A percentile compares a stretch with the other conserved stretches of the same genome.
Conservation (phyloP, 2,329 filamentous ascomycete genomes). For the Alternaria tenuissima region DNA sequence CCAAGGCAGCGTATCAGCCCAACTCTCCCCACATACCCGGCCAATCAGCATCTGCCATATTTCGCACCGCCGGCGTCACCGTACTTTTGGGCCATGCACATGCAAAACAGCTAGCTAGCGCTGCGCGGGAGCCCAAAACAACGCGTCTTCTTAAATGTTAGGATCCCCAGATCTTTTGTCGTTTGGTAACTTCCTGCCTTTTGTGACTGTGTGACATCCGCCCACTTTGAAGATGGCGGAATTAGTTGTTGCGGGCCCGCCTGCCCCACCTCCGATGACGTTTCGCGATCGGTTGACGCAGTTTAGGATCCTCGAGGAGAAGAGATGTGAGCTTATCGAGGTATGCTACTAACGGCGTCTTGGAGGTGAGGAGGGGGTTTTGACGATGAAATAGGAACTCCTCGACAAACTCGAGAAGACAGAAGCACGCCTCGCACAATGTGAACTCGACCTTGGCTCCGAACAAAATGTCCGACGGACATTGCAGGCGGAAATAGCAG, state of each 20-base stretch:
- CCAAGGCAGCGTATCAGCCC: slow-evolving; percentile 42
- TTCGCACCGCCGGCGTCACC: slow-evolving; percentile 39
- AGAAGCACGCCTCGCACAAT: slow-evolving; percentile 47
- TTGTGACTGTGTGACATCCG: slow-evolving; percentile 13
- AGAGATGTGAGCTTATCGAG: slow-evolving; percentile 48
- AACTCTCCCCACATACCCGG: slow-evolving; percentile 30
- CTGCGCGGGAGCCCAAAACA: slow-evolving; percentile 39
- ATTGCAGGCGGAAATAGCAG: slow-evolving; percentile 42
- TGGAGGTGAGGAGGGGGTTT: neutral
- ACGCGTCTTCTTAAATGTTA: slow-evolving; percentile 40
- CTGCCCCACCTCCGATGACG: slow-evolving; percentile 28
- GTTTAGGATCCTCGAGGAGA: slow-evolving; percentile 49
- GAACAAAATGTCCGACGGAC: slow-evolving; percentile 50
- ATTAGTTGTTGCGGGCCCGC: slow-evolving; percentile 20
- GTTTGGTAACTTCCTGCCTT: neutral
- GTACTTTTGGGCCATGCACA: slow-evolving; percentile 41
- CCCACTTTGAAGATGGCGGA: slow-evolving; percentile 21
- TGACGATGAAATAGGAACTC: slow-evolving; percentile 37
- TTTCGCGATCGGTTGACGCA: slow-evolving; percentile 48
- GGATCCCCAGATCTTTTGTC: slow-evolving; percentile 31
- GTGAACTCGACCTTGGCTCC: slow-evolving; percentile 48
- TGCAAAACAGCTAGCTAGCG: slow-evolving; percentile 40
- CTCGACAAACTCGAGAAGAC: slow-evolving; percentile 50
- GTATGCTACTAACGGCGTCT: slow-evolving; percentile 21
- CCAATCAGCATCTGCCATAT: slow-evolving; percentile 47